Evolutionary conservation across 1,284 basidiomycete genomes (phyloP).

Genomic region (Ustilago sp.): DNA sequence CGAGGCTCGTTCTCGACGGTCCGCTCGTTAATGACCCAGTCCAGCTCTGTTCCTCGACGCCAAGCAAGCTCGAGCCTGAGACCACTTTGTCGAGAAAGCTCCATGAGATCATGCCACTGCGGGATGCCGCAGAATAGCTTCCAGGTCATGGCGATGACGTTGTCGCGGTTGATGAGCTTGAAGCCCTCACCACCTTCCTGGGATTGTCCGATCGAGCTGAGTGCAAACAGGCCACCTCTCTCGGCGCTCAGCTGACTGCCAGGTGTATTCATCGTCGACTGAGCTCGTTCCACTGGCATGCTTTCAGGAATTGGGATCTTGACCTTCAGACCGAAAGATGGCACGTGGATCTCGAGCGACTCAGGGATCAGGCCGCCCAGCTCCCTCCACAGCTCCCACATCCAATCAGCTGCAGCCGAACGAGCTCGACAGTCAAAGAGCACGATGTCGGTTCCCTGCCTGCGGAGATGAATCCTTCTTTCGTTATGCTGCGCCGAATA

Average conservation of each 20-base stretch:
- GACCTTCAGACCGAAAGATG: slow-evolving; percentile 75
- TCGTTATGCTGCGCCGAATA: slow-evolving; percentile 14
- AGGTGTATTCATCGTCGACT: slow-evolving; percentile 14
- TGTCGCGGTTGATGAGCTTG: slow-evolving; percentile 74
- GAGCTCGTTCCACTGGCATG: slow-evolving; percentile 64
- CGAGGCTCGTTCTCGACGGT: slow-evolving; percentile 77
- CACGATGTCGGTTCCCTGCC: slow-evolving; percentile 79
- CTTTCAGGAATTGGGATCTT: slow-evolving; percentile 76
- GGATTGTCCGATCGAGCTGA: slow-evolving; percentile 34
- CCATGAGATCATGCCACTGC: slow-evolving; percentile 77
- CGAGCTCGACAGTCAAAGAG: slow-evolving; percentile 77
- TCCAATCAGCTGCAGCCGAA: slow-evolving; percentile 81
- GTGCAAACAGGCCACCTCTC: slow-evolving; percentile 24
- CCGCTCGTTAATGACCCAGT: slow-evolving; percentile 81
- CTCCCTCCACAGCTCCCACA: slow-evolving; percentile 82
- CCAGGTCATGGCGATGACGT: slow-evolving; percentile 73
- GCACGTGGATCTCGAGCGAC: slow-evolving; percentile 72
- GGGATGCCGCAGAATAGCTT: slow-evolving; percentile 73
- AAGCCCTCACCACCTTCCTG: slow-evolving; percentile 69
- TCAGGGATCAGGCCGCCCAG: slow-evolving; percentile 73
- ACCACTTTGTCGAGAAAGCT: slow-evolving; percentile 74
- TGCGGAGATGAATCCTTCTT: slow-evolving; percentile 70
- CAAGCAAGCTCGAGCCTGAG: slow-evolving; percentile 80
- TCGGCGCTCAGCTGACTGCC: slow-evolving; percentile 22
- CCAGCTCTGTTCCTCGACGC: slow-evolving; percentile 78